Evolutionary conservation across 2,329 filamentous ascomycete species (phyloP).

Genomic region (Arthrobotrys conoides): DNA sequence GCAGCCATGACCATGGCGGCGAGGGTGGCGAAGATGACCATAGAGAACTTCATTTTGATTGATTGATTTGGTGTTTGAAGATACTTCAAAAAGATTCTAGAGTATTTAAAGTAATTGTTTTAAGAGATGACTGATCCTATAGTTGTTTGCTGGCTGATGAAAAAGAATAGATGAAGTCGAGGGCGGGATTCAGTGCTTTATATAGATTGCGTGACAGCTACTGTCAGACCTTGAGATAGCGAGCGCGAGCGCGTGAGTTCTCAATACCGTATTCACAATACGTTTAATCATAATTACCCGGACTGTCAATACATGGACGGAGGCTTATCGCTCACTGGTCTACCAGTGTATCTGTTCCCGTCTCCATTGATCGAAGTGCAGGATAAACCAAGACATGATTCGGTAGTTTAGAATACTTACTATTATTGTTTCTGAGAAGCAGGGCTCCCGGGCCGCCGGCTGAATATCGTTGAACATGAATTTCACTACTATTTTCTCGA

Average conservation of each 20-base stretch:
- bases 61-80: slow-evolving; percentile 9
- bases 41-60: slow-evolving; percentile 53
- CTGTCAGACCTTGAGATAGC: neutral
- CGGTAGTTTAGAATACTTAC: neutral
- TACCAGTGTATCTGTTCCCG: neutral
- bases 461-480: slow-evolving; percentile 21
- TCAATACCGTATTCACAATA: neutral
- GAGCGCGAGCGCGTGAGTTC: neutral
- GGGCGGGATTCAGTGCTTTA: neutral
- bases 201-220: slow-evolving; percentile 15
- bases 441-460: slow-evolving; percentile 43
- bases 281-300: neutral
- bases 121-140: neutral
- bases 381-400: neutral
- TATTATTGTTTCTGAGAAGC: neutral
- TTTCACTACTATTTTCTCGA: neutral
- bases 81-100: slow-evolving; percentile 2
- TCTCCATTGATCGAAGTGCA: neutral
- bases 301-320: neutral
- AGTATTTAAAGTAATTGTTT: neutral
- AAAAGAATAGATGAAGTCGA: neutral
- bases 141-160: slow-evolving; percentile 15
- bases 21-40: slow-evolving; percentile 33
- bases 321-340: neutral
- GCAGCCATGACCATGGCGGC: slow-evolving; percentile 38